These are phyloP conservation scores for Diatrype stigma DNA, from an alignment of 2,329 filamentous ascomycete genomes.

Conservation along the genomic window DNA sequence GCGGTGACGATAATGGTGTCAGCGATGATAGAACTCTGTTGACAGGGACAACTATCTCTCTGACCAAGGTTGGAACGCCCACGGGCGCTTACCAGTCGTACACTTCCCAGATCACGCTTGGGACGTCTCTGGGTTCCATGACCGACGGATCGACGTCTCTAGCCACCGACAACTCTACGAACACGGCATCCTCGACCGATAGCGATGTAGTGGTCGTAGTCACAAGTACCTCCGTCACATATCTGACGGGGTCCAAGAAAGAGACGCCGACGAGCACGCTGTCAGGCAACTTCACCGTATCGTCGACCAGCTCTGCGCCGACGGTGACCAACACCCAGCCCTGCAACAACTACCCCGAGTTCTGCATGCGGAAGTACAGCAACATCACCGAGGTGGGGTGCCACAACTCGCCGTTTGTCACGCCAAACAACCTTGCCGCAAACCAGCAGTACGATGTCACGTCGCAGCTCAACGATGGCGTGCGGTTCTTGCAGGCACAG, in stretches of 20 bases:
- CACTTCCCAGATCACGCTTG: constrained; percentile 39
- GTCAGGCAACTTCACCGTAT: constrained; percentile 36
- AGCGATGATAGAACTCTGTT: constrained; percentile 34
- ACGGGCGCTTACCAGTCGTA: constrained; percentile 42
- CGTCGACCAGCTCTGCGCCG: constrained; percentile 38
- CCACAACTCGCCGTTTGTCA: constrained; percentile 78
- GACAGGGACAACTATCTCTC: constrained; percentile 26
- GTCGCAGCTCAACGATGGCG: constrained; percentile 72
- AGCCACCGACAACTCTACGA: constrained; percentile 29
- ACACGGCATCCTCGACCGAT: constrained; percentile 21
- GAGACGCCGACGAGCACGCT: constrained; percentile 34
- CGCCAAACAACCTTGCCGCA: constrained; percentile 64
- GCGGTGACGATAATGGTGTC: no score
- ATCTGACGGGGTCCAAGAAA: constrained; percentile 43
- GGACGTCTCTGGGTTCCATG: constrained; percentile 16
- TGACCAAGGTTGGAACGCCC: constrained; percentile 32
- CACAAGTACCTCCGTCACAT: constrained; percentile 29
- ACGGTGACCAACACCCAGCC: constrained; percentile 66
- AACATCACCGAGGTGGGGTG: constrained; percentile 76
- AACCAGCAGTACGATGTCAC: constrained; percentile 69
- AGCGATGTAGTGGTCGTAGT: constrained; percentile 16
- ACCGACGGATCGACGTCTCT: constrained; percentile 22
- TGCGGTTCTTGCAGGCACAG: constrained; percentile 61
- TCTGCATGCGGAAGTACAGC: constrained; percentile 72
- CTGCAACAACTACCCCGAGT: constrained; percentile 75